Evolutionary conservation across 495 filamentous ascomycete genomes (phyloP), one percentile per base, ranked within the genome.

Genomic region (Talaromyces borbonicus): DNA sequence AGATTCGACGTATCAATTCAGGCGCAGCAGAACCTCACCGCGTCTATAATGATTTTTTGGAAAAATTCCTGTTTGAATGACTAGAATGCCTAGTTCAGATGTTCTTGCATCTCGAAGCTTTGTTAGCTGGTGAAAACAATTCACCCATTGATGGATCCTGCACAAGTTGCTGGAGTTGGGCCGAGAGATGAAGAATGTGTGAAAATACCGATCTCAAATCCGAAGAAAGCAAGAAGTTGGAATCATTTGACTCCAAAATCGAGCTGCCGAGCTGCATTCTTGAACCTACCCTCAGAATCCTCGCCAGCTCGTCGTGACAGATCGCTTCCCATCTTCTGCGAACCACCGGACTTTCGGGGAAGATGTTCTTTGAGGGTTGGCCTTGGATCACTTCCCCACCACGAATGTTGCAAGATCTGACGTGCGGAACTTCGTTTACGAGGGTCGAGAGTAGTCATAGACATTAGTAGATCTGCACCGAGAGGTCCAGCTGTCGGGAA

Each of bases 391-490:
- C 68, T 79, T 8, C 71, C 69, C 85, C 92, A 99, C 85, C 88
- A 99, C 43, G 69, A 66, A 62, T 96, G 89, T 59, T 81, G 72
- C 31, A 99, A 69, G 48, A 87, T 79, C 53, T 87, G 73, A 29
- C 75, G 63, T 1, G 88, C 84, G 1, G 81, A 87, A 44, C 81
- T 78, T 29, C 93, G 71, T 58, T 84, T 89, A 52, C 80, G 74
- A 22, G 93, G 93, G 62, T 99, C 88, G 38, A 97, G 71, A 7
- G 71, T 70, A 44, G 95, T 71, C 77, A 94, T 97, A 40, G 77
- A 78, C 73, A 89, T 83, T 50, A 99, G 62, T 51, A 97, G 61
- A 59, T 96, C 88, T 16, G 88, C 84, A 29, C 92, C 93, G 46
- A 85, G 79, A 22, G 76, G 62, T 4, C 90, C 90, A 12, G 85